Conservation (phyloP, 768 basidiomycete species). For the Boletus rex-veris region DNA sequence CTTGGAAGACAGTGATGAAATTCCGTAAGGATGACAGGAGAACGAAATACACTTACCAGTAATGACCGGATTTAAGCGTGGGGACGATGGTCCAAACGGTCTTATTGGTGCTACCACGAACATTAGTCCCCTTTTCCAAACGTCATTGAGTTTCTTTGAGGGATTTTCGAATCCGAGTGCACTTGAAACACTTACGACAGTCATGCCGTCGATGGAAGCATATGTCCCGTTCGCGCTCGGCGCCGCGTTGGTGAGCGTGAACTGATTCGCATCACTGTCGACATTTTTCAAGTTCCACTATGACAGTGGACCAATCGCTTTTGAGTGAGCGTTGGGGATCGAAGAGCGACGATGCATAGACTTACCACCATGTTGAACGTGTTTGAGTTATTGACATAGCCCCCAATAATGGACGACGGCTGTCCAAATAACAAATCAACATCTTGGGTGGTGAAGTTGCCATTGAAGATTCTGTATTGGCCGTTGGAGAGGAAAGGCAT, state of each 20-base stretch:
- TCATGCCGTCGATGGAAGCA: background rate
- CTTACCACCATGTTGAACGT: constrained; percentile 2
- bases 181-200: background rate
- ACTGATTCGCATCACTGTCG: background rate
- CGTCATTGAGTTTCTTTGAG: background rate
- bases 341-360: background rate
- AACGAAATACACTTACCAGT: background rate
- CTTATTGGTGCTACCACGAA: background rate
- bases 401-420: background rate
- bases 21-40: too few relatives aligned
- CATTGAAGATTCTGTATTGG: constrained; percentile 3
- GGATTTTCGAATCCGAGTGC: too few relatives aligned
- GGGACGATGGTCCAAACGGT: background rate
- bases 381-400: background rate
- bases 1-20: background rate
- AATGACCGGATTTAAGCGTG: background rate
- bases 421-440: background rate
- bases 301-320: background rate
- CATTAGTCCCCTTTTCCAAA: background rate
- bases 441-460: background rate
- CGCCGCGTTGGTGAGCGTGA: background rate
- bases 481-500: background rate
- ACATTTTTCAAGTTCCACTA: constrained; percentile 2
- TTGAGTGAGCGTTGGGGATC: background rate
- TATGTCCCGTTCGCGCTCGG: background rate